Evolutionary conservation across 2,329 filamentous ascomycete species (phyloP).

Genomic region (Drechmeria coniospora): DNA sequence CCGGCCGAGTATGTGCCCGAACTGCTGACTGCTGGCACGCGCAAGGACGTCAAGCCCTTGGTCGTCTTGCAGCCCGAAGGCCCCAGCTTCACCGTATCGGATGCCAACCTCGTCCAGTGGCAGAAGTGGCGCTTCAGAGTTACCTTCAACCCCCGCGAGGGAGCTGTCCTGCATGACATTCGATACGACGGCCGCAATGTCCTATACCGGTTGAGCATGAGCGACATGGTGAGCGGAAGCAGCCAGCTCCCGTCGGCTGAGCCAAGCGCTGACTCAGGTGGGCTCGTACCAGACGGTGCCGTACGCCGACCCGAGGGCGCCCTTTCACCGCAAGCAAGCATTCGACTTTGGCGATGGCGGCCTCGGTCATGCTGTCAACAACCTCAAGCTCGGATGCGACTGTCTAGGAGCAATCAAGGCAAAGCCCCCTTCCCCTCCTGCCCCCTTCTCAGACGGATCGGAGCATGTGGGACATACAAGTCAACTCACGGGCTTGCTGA

Average conservation of each 20-base stretch:
- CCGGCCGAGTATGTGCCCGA: conserved; percentile 25
- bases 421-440: neutral
- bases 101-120: conserved; percentile 33
- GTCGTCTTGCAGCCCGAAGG: conserved; percentile 26
- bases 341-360: conserved; percentile 55
- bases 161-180: conserved; percentile 53
- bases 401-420: conserved; percentile 46
- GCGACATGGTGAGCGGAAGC: conserved; percentile 51
- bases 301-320: conserved; percentile 39
- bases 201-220: conserved; percentile 38
- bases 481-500: no score
- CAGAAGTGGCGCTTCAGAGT: conserved; percentile 56
- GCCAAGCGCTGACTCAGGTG: neutral
- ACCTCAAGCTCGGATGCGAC: conserved; percentile 48
- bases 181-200: conserved; percentile 49
- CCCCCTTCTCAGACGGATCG: no score
- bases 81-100: conserved; percentile 24
- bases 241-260: neutral
- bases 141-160: conserved; percentile 54
- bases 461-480: no score
- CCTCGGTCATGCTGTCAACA: conserved; percentile 48
- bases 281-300: conserved; percentile 27
- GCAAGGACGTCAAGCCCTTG: conserved; percentile 42
- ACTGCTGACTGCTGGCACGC: conserved; percentile 22
- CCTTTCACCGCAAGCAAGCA: conserved; percentile 44